Conservation (phyloP, 257 asterid species). For the Prunella vulgaris region DNA sequence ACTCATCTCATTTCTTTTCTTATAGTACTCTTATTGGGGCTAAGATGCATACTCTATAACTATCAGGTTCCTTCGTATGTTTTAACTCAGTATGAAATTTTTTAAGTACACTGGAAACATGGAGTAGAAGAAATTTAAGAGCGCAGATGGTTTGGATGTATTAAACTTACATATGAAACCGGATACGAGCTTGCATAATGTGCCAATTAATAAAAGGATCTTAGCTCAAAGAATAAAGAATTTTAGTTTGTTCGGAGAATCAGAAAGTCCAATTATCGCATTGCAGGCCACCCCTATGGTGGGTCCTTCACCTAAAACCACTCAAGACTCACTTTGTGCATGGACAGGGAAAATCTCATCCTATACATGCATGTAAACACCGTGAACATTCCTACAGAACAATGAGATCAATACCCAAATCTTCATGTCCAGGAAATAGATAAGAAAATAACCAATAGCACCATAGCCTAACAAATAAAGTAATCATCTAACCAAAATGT, state of each 20-base stretch:
- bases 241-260: neutral
- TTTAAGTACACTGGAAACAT: neutral
- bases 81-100: neutral
- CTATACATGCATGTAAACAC: slow-evolving; percentile 14
- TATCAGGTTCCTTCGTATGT: neutral
- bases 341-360: neutral
- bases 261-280: neutral
- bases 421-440: neutral
- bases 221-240: slow-evolving; percentile 1
- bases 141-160: neutral
- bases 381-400: neutral
- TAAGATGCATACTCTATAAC: neutral
- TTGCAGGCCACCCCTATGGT: neutral
- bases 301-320: neutral
- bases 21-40: neutral
- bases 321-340: neutral
- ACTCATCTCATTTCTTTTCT: slow-evolving; percentile 13
- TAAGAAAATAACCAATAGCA: slow-evolving; percentile 4
- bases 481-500: neutral
- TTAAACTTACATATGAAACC: neutral
- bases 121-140: slow-evolving; percentile 4
- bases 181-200: neutral
- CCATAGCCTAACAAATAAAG: neutral
- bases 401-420: neutral
- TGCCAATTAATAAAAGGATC: neutral